Evolutionary conservation across 306 rosid species (phyloP), one percentile per base, ranked within the genome.

Genomic region (Cicer bijugum): DNA sequence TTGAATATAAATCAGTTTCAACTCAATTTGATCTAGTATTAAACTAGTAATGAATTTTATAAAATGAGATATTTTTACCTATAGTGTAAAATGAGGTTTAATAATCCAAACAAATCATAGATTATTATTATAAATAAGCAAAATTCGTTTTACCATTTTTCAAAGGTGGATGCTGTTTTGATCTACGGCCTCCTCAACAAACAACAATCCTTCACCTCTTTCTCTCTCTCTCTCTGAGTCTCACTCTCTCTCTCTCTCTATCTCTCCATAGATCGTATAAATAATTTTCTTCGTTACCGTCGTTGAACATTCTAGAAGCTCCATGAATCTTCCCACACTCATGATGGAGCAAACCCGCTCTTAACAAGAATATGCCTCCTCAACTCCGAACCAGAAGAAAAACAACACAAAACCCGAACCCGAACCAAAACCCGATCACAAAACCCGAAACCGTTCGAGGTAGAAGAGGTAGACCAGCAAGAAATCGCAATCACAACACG

Each of bases 351-450:
- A 42, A 42, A 39, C 2, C 7, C 56, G 15, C 7, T 78, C 81
- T 56, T 42, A 73, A 78, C 78, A 79, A 82, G 87, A 67, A 45
- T 28, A 67, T 67, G 72, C 72, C 72, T 67, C 90, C 89, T 85
- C 82, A 87, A 80, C 94, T 85, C 79, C 88, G 88, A 40, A 62
- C 76, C 77, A 50, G 90, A 71, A 78, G 71, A 67, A 74, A 74
- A 12, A 12, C 82, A 42, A 28, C 72, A 9, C 6, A 37, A 14
- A 9, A 42, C 46, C 60, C 35, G 1, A 53, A 59, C 42, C 43
- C 43, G 11, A 20, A 20, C 23, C 77, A 17, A 76, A 9, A 51
- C 69, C 86, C 86, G 78, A 75, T 78, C 78, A 16, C 57, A 14
- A 65, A 14, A 60, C 77, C 62, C 12, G 66, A 46, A 11, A 8